Conservation (phyloP, 1,284 basidiomycete species). For the Malassezia japonica region DNA sequence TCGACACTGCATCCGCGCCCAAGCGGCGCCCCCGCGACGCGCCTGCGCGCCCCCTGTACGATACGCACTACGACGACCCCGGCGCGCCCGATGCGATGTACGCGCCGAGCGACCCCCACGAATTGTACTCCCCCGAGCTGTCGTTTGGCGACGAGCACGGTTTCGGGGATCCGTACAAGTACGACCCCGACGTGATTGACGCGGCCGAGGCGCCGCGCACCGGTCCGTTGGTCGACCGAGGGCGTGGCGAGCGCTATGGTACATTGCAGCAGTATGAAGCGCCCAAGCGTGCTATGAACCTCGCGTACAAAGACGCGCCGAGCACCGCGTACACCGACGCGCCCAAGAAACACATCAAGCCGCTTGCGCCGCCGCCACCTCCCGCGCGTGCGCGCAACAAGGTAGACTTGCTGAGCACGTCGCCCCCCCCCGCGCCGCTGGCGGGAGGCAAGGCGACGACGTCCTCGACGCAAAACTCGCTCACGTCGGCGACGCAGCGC, state of each 20-base stretch:
- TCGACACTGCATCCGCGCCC: slow-evolving; percentile 2
- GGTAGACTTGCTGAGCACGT: neutral
- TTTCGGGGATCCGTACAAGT: neutral
- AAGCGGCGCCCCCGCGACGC: neutral
- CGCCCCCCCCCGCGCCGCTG: neutral
- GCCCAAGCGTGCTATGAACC: no score
- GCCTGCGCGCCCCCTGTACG: no score
- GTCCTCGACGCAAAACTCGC: no score
- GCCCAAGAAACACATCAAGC: neutral
- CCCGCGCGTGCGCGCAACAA: neutral
- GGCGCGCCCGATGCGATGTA: neutral
- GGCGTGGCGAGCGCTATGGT: neutral
- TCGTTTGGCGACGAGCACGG: neutral
- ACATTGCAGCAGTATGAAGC: neutral
- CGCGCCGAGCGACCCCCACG: neutral
- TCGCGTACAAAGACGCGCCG: no score
- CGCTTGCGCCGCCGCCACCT: slow-evolving; percentile 1
- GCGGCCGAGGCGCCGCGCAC: neutral
- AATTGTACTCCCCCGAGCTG: neutral
- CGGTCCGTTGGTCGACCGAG: neutral
- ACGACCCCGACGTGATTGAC: no score
- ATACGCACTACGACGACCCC: neutral
- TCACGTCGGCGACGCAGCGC: no score
- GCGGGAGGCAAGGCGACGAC: no score
- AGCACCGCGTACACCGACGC: neutral